Percentiles rank a stretch among this genome's conserved stretches.
Conservation (phyloP, 169 alveolate species). For the Hepatocystis sp. region DNA sequence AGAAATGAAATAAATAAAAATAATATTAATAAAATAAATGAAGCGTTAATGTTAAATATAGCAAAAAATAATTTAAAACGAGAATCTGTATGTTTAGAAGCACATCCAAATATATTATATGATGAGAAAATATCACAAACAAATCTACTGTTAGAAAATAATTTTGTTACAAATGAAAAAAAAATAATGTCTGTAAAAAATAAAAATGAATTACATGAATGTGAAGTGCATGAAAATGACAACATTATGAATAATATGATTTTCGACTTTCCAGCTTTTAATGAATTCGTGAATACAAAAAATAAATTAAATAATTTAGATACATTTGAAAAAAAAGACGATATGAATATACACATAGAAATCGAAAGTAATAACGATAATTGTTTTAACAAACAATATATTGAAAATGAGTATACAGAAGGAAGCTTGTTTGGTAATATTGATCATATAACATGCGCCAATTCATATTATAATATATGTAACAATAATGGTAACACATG, state of each 20-base stretch:
- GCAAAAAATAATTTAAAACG: slow-evolving; percentile 29
- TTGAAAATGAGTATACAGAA: slow-evolving; percentile 12
- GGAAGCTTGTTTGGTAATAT: not conserved
- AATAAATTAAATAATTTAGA: slow-evolving; percentile 11
- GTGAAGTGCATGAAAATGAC: slow-evolving; percentile 6
- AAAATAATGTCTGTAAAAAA: slow-evolving; percentile 15
- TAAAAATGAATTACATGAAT: slow-evolving; percentile 3
- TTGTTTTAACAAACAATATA: not conserved
- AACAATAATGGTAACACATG: too few species aligned
- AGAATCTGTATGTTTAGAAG: slow-evolving; percentile 23
- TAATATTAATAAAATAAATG: slow-evolving; percentile 5
- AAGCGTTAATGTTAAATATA: slow-evolving; percentile 19
- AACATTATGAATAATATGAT: not conserved
- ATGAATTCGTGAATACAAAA: slow-evolving; percentile 13
- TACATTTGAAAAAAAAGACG: not conserved
- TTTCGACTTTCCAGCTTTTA: slow-evolving; percentile 1
- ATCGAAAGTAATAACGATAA: not conserved
- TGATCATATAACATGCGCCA: too few species aligned
- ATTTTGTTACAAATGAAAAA: slow-evolving; percentile 30
- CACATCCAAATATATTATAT: not conserved
- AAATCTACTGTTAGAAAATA: not conserved
- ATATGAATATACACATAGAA: slow-evolving; percentile 18
- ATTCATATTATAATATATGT: too few species aligned
- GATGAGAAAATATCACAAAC: slow-evolving; percentile 4
- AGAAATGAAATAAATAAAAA: slow-evolving; percentile 25